Evolutionary conservation across 2,329 filamentous ascomycete genomes (phyloP), one percentile per base, ranked within the genome.

Genomic region (Sporothrix schenckii): DNA sequence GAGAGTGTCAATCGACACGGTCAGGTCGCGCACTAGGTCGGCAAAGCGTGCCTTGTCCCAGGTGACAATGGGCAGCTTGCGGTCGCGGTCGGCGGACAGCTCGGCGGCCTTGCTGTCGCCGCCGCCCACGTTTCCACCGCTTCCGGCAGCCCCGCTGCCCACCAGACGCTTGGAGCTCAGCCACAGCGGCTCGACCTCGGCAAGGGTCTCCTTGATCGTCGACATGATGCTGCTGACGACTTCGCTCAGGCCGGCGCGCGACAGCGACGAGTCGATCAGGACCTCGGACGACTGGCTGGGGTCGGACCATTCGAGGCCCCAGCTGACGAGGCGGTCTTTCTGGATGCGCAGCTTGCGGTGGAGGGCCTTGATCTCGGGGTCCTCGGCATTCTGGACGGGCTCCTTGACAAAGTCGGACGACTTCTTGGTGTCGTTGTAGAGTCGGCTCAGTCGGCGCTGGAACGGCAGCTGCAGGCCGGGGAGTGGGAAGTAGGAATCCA

Each of bases 291-390:
- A 77, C 76, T 89, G 86, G 74, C 83, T 86, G 19, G 89, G 88
- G 77, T 93, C 91, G 70, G 89, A 91, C 92, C 92, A 94, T 78
- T 93, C 90, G 68, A 93, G 82, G 0, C 91, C 92, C 92, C 92
- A 94, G 72, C 88, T 90, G 71, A 92, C 88, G 61, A 94, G 83
- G 19, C 92, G 86, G 80, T 93, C 91, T 78, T 92, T 92, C 76
- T 94, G 92, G 74, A 93, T 93, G 73, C 90, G 87, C 74, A 93
- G 86, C 78, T 92, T 92, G 73, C 91, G 89, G 77, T 93, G 90
- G 44, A 94, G 82, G 19, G 86, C 85, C 76, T 89, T 88, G 77
- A 92, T 87, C 74, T 92, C 90, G 30, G 91, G 90, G 77, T 89
- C 84, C 76, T 90, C 82, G 75, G 86, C 81, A 77, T 88, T 88